A percentile compares a stretch with the other conserved stretches of the same genome.
These are phyloP conservation scores for Amaranthus palmeri DNA, from an alignment of 148 eudicot genomes.

Conservation along the genomic window DNA sequence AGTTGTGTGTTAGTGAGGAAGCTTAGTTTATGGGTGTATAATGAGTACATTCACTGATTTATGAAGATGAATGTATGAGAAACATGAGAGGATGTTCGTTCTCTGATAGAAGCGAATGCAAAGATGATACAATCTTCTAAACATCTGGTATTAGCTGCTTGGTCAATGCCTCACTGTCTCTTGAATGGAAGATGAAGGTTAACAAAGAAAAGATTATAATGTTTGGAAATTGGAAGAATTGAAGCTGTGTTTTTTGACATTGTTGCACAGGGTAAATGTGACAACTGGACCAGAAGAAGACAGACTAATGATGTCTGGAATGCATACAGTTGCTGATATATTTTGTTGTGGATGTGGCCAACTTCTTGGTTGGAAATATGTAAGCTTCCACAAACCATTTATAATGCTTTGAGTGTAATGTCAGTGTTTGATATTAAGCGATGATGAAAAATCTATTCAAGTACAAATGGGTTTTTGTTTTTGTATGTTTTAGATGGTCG, in stretches of 20 bases:
- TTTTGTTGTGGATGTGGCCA: constrained; percentile 61
- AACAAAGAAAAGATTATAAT: too few species aligned
- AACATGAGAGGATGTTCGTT: not conserved
- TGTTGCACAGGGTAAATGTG: constrained; percentile 43
- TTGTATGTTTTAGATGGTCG: constrained; percentile 29
- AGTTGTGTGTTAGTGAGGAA: not conserved
- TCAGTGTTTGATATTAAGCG: not conserved
- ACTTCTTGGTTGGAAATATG: constrained; percentile 69
- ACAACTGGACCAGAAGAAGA: constrained; percentile 46
- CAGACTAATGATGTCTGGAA: constrained; percentile 52
- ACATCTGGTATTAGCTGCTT: not conserved
- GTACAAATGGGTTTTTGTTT: not conserved
- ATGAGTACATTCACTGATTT: not conserved
- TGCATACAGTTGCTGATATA: constrained; percentile 53
- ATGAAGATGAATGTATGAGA: not conserved
- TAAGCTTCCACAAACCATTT: constrained; percentile 25
- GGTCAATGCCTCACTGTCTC: not conserved
- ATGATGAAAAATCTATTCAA: not conserved
- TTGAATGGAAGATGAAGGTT: not conserved
- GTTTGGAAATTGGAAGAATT: too few species aligned
- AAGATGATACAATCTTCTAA: not conserved
- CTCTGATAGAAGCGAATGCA: not conserved
- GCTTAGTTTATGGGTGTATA: not conserved
- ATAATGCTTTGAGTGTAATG: not conserved
- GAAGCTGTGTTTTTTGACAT: not conserved